Evolutionary conservation across 106 monocot species (phyloP).

Genomic region (Dactylorhiza incarnata): DNA sequence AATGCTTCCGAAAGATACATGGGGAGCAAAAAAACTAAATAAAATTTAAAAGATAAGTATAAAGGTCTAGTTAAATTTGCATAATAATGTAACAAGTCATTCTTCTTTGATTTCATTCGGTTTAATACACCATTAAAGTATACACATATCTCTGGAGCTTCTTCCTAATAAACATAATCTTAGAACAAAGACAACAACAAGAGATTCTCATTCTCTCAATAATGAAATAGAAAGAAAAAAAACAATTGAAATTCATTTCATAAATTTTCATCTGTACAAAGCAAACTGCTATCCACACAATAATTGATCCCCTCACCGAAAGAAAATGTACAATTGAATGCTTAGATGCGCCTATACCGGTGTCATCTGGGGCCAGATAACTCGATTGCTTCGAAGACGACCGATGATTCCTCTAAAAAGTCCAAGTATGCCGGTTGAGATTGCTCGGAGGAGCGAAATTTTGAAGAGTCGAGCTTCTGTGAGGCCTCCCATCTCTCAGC

Average conservation of each 20-base stretch:
- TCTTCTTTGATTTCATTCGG: too few relatives aligned
- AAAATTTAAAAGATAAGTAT: too few relatives aligned
- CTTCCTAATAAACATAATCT: too few relatives aligned
- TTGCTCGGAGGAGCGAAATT: not conserved
- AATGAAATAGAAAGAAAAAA: too few relatives aligned
- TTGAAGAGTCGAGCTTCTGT: not conserved
- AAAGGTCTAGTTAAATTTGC: too few relatives aligned
- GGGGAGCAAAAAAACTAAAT: too few relatives aligned
- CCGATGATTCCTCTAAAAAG: slow-evolving; percentile 11
- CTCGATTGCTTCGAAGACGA: slow-evolving; percentile 26
- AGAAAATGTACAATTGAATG: slow-evolving; percentile 11
- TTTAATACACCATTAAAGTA: too few relatives aligned
- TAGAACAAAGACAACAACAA: too few relatives aligned
- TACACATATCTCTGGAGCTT: too few relatives aligned
- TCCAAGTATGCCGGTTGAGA: not conserved
- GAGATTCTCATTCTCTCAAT: too few relatives aligned
- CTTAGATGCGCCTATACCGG: not conserved
- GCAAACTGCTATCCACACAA: not conserved
- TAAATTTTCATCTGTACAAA: not conserved
- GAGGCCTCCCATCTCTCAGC: slow-evolving; percentile 27
- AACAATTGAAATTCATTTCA: not conserved
- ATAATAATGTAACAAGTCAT: too few relatives aligned
- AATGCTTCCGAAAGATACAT: too few relatives aligned
- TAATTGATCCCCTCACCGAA: not conserved
- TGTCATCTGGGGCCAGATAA: slow-evolving; percentile 31